Percentiles rank a stretch among this genome's conserved stretches.
These are phyloP conservation scores for Haematococcus sp. DNA, from an alignment of 139 green algal genomes.

Conservation along the genomic window DNA sequence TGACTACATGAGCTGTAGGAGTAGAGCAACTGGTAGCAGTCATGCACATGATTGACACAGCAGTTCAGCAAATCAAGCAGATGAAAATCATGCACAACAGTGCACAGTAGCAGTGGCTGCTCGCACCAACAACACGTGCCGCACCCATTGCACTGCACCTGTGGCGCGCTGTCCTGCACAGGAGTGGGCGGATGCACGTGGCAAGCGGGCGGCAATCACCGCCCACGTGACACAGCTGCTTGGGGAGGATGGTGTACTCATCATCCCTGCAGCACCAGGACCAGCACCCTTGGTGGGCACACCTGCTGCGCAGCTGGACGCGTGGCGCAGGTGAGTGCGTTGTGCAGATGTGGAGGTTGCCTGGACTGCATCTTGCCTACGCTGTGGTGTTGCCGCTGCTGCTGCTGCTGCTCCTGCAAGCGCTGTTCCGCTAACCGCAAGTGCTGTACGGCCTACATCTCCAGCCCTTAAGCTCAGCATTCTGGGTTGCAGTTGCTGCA, in stretches of 20 bases:
- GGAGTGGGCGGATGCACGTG: conserved; percentile 3
- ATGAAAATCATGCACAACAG: not conserved
- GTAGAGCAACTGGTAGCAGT: conserved; percentile 19
- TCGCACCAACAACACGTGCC: not conserved
- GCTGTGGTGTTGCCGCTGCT: too few relatives aligned
- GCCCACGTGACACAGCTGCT: conserved; percentile 62
- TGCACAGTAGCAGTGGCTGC: too few relatives aligned
- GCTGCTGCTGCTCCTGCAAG: too few relatives aligned
- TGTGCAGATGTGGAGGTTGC: too few relatives aligned
- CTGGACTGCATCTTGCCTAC: too few relatives aligned
- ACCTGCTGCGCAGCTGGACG: conserved; percentile 53
- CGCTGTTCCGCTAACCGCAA: too few relatives aligned
- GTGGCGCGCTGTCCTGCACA: not conserved
- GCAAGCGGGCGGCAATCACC: conserved; percentile 31
- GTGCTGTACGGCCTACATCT: too few relatives aligned
- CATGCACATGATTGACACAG: not conserved
- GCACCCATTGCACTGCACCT: not conserved
- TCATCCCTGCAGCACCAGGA: conserved; percentile 66
- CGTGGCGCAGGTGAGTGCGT: conserved; percentile 39
- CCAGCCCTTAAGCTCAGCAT: too few relatives aligned
- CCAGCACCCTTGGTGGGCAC: conserved; percentile 63
- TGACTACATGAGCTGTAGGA: not conserved
- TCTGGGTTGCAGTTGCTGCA: too few relatives aligned
- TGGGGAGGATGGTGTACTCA: conserved; percentile 56
- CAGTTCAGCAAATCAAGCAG: not conserved